A percentile compares a stretch with the other conserved stretches of the same genome.
phyloP scores from a whole-genome alignment of 805 yeast species.

The Starmera quercuum region DNA sequence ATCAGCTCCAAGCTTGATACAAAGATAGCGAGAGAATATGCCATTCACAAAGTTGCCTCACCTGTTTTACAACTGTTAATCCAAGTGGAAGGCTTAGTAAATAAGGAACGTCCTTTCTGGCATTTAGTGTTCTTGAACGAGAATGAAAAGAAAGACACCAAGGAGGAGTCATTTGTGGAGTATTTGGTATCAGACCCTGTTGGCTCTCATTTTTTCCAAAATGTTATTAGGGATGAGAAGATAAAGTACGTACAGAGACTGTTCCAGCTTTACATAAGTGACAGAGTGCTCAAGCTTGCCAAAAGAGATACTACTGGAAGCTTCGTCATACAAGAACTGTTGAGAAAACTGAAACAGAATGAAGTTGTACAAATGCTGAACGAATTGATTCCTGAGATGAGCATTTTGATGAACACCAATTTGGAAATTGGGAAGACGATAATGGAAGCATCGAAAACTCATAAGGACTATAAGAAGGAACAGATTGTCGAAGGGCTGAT shows the following conservation, averaged over 20 bases:
- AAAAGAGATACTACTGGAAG: conserved; percentile 81
- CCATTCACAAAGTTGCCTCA: conserved; percentile 76
- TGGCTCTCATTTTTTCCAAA: conserved; percentile 90
- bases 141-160: conserved; percentile 41
- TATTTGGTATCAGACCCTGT: conserved; percentile 77
- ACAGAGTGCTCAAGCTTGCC: conserved; percentile 64
- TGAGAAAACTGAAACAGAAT: conserved; percentile 54
- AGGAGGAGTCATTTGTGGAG: conserved; percentile 77
- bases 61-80: conserved; percentile 79
- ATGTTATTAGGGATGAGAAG: conserved; percentile 58
- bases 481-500: conserved; percentile 46
- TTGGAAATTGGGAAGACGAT: conserved; percentile 62
- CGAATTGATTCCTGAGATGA: conserved; percentile 57
- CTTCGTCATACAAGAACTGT: conserved; percentile 65
- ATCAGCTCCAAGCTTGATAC: conserved; percentile 30
- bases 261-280: conserved; percentile 63
- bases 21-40: conserved; percentile 56
- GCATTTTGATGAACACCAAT: conserved; percentile 54
- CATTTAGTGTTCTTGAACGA: conserved; percentile 49
- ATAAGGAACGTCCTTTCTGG: conserved; percentile 66
- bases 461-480: conserved; percentile 51
- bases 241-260: conserved; percentile 64
- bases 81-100: conserved; percentile 75
- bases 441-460: conserved; percentile 55
- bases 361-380: conserved; percentile 60